Percentiles rank a stretch among this genome's conserved stretches.
These are phyloP conservation scores for Aquilaria malaccensis DNA, from an alignment of 345 rosid species.

Conservation along the genomic window DNA sequence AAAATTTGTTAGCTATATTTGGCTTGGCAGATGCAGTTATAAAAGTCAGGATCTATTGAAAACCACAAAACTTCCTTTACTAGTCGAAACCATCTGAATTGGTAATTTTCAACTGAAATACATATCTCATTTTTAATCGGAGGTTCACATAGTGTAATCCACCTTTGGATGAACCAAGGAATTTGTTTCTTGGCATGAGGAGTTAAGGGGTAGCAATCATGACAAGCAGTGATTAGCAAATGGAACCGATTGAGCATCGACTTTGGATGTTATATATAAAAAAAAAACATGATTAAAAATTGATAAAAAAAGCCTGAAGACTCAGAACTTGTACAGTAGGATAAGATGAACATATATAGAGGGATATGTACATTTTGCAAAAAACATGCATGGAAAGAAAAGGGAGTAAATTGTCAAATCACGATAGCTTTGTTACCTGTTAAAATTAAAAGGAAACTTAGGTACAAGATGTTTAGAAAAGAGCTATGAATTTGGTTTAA, in stretches of 20 bases:
- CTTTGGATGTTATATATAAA: conserved; percentile 93
- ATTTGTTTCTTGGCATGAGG: conserved; percentile 60
- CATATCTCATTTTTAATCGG: conserved; percentile 75
- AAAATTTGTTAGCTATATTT: too few relatives aligned
- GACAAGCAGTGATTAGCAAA: conserved; percentile 77
- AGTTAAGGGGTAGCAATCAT: conserved; percentile 77
- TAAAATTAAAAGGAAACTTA: too few relatives aligned
- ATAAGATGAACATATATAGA: too few relatives aligned
- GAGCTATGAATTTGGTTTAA: too few relatives aligned
- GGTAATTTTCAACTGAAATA: conserved; percentile 18
- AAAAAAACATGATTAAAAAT: conserved; percentile 3
- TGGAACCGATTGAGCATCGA: conserved; percentile 65
- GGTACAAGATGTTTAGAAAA: too few relatives aligned
- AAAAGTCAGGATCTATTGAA: background rate
- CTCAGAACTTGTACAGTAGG: too few relatives aligned
- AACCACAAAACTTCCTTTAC: background rate
- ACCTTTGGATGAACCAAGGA: conserved; percentile 65
- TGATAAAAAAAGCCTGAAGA: too few relatives aligned
- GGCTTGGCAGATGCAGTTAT: background rate
- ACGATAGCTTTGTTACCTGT: too few relatives aligned
- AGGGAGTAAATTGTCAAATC: too few relatives aligned
- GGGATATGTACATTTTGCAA: too few relatives aligned
- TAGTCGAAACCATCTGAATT: conserved; percentile 4
- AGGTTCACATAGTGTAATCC: conserved; percentile 74
- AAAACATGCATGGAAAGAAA: too few relatives aligned